Evolutionary conservation across 768 basidiomycete genomes (phyloP).

Genomic region (Sutorius australiensis): DNA sequence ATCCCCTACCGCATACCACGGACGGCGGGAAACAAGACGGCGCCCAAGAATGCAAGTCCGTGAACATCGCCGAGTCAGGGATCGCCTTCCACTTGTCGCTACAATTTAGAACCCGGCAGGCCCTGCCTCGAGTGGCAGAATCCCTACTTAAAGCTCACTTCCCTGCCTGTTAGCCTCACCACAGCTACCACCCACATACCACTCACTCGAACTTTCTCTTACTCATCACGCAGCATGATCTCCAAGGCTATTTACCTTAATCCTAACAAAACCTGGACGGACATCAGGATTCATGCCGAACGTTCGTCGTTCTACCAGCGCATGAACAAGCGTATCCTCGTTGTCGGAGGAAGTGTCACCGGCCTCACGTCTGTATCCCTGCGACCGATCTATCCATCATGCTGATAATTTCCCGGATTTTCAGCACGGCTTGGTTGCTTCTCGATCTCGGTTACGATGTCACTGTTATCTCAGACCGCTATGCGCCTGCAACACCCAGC

Average conservation of each 20-base stretch:
- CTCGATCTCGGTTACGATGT: not conserved
- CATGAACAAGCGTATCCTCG: not conserved
- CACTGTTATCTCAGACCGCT: too few relatives aligned
- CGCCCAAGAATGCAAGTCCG: too few relatives aligned
- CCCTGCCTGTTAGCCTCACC: too few relatives aligned
- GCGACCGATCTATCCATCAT: not conserved
- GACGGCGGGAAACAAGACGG: too few relatives aligned
- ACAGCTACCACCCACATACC: not conserved
- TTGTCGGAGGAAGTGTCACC: too few relatives aligned
- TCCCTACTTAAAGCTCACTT: too few relatives aligned
- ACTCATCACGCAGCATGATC: not conserved
- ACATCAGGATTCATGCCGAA: not conserved
- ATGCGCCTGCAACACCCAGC: too few relatives aligned
- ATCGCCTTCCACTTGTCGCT: too few relatives aligned
- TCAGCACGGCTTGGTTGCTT: not conserved
- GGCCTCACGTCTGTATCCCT: not conserved
- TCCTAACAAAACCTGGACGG: not conserved
- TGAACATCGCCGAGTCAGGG: too few relatives aligned
- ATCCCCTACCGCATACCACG: too few relatives aligned
- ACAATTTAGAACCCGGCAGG: too few relatives aligned
- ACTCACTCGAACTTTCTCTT: not conserved
- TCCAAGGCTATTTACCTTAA: not conserved
- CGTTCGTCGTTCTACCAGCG: not conserved
- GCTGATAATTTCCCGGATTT: not conserved
- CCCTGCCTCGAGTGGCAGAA: too few relatives aligned